phyloP scores from a whole-genome alignment of 305 asterid genomes.

The Withania somnifera region DNA sequence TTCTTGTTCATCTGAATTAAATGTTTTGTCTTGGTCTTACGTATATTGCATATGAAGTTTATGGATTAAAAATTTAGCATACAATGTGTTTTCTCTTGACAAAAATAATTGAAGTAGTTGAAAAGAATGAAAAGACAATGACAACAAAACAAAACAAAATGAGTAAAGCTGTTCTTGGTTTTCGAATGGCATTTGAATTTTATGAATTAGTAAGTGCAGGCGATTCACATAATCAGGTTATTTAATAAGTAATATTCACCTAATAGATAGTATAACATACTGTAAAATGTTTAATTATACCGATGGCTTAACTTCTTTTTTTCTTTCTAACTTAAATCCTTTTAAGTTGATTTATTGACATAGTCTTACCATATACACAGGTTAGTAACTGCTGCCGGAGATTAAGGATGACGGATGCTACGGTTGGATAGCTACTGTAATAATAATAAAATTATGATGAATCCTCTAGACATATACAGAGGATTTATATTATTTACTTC shows the following conservation, averaged over 20 bases:
- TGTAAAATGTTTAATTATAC: neutral
- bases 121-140: constrained; percentile 10
- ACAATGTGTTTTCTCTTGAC: constrained; percentile 1
- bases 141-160: neutral
- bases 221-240: neutral
- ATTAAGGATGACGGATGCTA: neutral
- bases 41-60: neutral
- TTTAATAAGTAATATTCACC: neutral
- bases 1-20: neutral
- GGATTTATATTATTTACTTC: neutral
- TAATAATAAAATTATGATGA: neutral
- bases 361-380: neutral
- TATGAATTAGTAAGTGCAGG: neutral
- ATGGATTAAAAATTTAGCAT: neutral
- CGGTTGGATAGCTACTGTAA: neutral
- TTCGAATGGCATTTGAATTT: neutral
- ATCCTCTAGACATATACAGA: neutral
- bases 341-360: neutral
- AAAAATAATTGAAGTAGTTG: constrained; percentile 16
- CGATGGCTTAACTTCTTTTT: neutral
- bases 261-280: neutral
- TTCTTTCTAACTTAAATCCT: neutral
- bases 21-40: neutral
- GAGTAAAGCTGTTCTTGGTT: neutral
- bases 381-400: neutral